Conservation (phyloP, 192 early-diverging fungal species). For the Lunasporangiospora selenospora region DNA sequence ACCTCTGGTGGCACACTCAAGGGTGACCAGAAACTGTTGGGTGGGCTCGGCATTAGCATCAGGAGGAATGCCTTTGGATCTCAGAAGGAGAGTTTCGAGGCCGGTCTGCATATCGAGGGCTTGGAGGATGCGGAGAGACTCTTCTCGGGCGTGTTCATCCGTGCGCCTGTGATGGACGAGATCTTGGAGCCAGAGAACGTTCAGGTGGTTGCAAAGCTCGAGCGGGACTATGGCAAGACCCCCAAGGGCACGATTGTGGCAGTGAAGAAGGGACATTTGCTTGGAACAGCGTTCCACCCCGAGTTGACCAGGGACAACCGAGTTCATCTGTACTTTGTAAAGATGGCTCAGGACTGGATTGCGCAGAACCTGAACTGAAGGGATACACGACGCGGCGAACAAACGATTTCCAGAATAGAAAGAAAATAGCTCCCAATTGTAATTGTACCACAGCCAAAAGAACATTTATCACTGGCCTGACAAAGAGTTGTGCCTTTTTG, state of each 20-base stretch:
- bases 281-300: conserved; percentile 96
- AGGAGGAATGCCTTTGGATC: conserved; percentile 94
- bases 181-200: conserved; percentile 71
- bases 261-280: conserved; percentile 83
- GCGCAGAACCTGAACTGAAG: too few species aligned
- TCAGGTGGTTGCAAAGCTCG: conserved; percentile 74
- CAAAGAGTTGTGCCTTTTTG: too few species aligned
- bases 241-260: conserved; percentile 80
- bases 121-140: conserved; percentile 50
- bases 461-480: too few species aligned
- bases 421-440: too few species aligned
- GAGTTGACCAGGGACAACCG: conserved; percentile 91
- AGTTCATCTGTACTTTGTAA: conserved; percentile 88
- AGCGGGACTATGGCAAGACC: conserved; percentile 59
- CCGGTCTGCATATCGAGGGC: conserved; percentile 62
- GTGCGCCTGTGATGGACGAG: conserved; percentile 88
- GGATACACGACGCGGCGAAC: too few species aligned
- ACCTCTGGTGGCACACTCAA: conserved; percentile 70
- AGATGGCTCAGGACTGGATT: conserved; percentile 49
- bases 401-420: too few species aligned
- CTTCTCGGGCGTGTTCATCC: conserved; percentile 87
- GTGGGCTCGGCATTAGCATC: conserved; percentile 84
- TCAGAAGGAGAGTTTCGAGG: conserved; percentile 92
- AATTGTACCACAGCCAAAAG: too few species aligned
- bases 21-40: conserved; percentile 87